These are phyloP conservation scores for Ceratocystis destructans DNA, from an alignment of 2,329 filamentous ascomycete genomes.

Conservation along the genomic window DNA sequence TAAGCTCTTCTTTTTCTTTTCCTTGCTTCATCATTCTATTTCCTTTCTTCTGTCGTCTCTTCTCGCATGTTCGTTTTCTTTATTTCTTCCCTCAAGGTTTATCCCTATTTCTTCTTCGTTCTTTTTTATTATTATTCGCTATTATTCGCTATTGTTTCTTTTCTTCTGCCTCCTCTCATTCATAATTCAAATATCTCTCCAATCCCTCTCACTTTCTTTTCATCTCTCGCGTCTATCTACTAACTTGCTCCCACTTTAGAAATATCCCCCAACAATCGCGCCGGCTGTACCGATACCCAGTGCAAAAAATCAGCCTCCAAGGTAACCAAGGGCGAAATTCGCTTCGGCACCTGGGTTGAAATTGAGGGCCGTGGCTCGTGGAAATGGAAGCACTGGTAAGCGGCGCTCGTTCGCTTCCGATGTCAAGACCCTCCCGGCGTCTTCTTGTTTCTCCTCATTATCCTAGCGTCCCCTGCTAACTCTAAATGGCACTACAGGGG, in stretches of 20 bases:
- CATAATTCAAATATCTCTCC: neutral
- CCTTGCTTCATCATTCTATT: neutral
- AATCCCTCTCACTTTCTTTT: neutral
- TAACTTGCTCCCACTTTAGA: constrained; percentile 36
- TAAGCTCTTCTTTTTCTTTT: constrained; percentile 22
- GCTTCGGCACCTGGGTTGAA: constrained; percentile 60
- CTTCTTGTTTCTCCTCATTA: neutral
- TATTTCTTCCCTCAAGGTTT: neutral
- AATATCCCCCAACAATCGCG: constrained; percentile 53
- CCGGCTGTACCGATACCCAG: constrained; percentile 55
- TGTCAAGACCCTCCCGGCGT: neutral
- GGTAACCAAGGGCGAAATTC: constrained; percentile 64
- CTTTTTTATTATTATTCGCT: neutral
- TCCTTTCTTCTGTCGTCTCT: neutral
- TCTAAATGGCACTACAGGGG: constrained; percentile 45
- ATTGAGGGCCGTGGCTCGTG: constrained; percentile 49
- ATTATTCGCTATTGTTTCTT: neutral
- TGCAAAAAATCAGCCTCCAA: constrained; percentile 61
- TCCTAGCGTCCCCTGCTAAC: neutral
- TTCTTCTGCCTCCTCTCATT: neutral
- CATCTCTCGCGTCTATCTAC: neutral
- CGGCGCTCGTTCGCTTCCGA: neutral
- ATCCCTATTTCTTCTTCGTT: neutral
- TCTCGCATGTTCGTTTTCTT: neutral
- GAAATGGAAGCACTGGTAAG: constrained; percentile 78